Evolutionary conservation across 768 basidiomycete species (phyloP).

Genomic region (Infundibulicybe gibba): DNA sequence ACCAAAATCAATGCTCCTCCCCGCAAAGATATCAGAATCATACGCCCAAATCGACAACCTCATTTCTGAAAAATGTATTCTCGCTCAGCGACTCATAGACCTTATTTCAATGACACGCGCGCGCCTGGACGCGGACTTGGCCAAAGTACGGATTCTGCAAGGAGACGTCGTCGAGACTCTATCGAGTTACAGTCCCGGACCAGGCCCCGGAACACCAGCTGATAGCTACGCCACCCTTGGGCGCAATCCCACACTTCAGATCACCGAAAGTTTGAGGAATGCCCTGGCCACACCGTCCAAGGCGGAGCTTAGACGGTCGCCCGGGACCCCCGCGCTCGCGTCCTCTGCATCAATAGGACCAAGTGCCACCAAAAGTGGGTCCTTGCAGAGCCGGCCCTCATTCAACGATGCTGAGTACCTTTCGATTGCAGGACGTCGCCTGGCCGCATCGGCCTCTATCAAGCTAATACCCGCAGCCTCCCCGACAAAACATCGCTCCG

Average conservation of each 20-base stretch:
- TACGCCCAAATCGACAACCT: conserved; percentile 44
- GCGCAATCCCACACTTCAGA: conserved; percentile 32
- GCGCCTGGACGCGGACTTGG: conserved; percentile 47
- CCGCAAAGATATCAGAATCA: conserved; percentile 39
- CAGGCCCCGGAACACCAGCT: conserved; percentile 8
- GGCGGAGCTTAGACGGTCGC: conserved; percentile 13
- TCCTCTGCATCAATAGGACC: conserved; percentile 2
- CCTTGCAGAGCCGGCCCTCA: not conserved
- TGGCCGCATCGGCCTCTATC: conserved; percentile 34
- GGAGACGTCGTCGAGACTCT: conserved; percentile 35
- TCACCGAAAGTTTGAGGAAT: conserved; percentile 39
- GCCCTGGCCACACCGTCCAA: conserved; percentile 32
- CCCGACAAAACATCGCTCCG: conserved; percentile 37
- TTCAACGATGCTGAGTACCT: not conserved
- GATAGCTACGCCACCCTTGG: conserved; percentile 20
- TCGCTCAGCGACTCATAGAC: conserved; percentile 46
- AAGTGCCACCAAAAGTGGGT: conserved; percentile 38
- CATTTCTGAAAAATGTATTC: conserved; percentile 40
- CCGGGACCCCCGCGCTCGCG: conserved; percentile 4
- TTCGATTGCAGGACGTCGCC: conserved; percentile 31
- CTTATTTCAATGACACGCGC: conserved; percentile 43
- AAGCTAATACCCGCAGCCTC: conserved; percentile 33
- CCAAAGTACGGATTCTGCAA: conserved; percentile 41
- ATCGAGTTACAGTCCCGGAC: conserved; percentile 10
- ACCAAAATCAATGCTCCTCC: conserved; percentile 31